phyloP scores from a whole-genome alignment of 1,284 basidiomycete genomes.

The Cronartium quercuum region DNA sequence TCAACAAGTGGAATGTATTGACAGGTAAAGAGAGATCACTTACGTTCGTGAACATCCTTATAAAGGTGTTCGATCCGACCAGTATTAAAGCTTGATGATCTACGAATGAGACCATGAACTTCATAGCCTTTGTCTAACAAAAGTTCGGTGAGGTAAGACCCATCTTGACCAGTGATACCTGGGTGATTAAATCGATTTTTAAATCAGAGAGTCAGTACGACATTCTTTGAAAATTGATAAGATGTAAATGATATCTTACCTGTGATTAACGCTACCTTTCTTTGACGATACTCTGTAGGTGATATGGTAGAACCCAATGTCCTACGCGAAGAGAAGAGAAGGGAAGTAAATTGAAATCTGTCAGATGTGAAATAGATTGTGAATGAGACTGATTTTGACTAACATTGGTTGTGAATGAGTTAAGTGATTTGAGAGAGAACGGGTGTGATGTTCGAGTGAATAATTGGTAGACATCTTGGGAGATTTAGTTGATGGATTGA shows the following conservation, averaged over 20 bases:
- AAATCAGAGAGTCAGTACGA: not conserved
- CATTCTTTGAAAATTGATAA: conserved; percentile 5
- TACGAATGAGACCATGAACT: conserved; percentile 73
- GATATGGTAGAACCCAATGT: conserved; percentile 40
- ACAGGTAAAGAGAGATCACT: conserved; percentile 15
- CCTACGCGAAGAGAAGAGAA: not conserved
- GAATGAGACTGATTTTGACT: conserved; percentile 18
- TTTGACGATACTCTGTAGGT: conserved; percentile 68
- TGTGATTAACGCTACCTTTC: conserved; percentile 81
- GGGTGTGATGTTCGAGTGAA: too few species aligned
- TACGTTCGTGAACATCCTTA: conserved; percentile 68
- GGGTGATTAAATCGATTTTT: too few species aligned
- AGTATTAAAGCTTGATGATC: conserved; percentile 90
- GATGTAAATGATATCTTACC: conserved; percentile 54
- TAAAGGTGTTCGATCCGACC: conserved; percentile 82
- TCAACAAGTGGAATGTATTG: not conserved
- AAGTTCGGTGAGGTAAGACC: conserved; percentile 80
- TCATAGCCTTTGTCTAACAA: conserved; percentile 79
- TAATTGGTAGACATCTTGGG: too few species aligned
- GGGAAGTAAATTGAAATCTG: not conserved
- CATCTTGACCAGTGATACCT: conserved; percentile 90
- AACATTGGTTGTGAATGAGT: not conserved
- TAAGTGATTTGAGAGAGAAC: not conserved
- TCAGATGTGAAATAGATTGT: too few species aligned
- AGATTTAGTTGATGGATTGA: too few species aligned